Base-by-base conservation (phyloP, 2,329 filamentous ascomycete genomes). In the Fusarium longipes region DNA sequence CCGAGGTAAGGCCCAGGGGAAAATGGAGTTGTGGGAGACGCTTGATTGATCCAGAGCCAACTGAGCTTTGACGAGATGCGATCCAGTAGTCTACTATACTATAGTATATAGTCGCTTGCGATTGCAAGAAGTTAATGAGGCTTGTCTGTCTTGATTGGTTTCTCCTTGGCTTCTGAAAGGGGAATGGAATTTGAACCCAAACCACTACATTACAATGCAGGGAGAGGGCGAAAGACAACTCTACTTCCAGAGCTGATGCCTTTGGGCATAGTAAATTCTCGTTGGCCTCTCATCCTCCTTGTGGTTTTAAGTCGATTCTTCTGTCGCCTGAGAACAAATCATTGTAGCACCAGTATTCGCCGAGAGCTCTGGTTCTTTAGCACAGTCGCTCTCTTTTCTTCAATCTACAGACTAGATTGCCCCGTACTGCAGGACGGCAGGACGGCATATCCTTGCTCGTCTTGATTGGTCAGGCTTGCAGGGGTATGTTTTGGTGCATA, bases 391-490 rank as follows among this genome's bases (percentile, higher is more conserved):
- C n/a, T 12, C 45, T 49, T 6, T 22, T 36, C 29, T 30, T 40
- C 18, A 17, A 43, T 20, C 30, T 22, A 49, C 18, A 24, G 15
- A 17, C 53, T 56, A n/a, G n/a, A n/a, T n/a, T n/a, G n/a, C n/a
- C n/a, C n/a, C n/a, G n/a, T n/a, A n/a, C 27, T 52, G 43, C 45
- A 58, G 8, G 18, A 50, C 42, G 45, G 50, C 43, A 61, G 39
- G 53, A 48, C 50, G 57, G 54, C 53, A 63, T 58, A 52, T 52
- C 55, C 52, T 35, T 56, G 32, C 11, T 44, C 30, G 11, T 17
- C 14, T 52, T 56, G 33, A 72, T 72, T 72, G 70, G 66, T 27
- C 43, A 63, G 27, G 33, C 33, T 52, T n/a, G 35, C 52, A 64
- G 36, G 52, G 59, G 40, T 47, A n/a, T 57, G 36, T 35, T 58